These are phyloP conservation scores for Eucalyptus coolabah DNA, from an alignment of 345 rosid species.

Conservation along the genomic window DNA sequence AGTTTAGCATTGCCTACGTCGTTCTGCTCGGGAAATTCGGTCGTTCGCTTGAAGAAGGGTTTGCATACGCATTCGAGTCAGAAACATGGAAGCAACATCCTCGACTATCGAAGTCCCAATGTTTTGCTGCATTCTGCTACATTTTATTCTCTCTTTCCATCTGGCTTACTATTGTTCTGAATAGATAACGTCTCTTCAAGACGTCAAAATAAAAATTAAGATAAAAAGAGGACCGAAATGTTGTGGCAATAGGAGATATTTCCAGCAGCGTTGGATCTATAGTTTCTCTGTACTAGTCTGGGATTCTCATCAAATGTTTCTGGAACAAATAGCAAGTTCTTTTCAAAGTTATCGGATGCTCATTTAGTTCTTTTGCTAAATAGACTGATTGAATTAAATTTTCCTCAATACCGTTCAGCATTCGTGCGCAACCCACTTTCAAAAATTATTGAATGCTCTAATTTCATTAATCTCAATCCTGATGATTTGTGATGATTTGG, in stretches of 20 bases:
- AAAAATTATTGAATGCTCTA: neutral
- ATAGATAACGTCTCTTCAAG: neutral
- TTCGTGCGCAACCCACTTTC: no score
- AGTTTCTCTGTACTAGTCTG: neutral
- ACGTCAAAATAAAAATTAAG: neutral
- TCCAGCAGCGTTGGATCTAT: neutral
- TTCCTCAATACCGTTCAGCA: neutral
- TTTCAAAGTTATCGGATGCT: neutral
- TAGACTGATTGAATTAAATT: neutral
- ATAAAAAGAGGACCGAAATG: neutral
- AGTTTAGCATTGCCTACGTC: neutral
- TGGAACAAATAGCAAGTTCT: neutral
- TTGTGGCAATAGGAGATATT: neutral
- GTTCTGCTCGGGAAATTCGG: neutral
- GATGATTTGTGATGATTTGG: neutral
- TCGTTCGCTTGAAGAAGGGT: neutral
- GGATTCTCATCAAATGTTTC: neutral
- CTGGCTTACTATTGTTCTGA: neutral
- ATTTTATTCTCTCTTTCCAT: neutral
- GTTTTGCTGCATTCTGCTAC: neutral
- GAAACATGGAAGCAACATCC: neutral
- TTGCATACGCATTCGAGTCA: neutral
- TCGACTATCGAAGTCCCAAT: neutral
- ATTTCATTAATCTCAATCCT: neutral
- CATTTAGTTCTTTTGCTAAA: neutral